Conservation (phyloP, 169 alveolate genomes). For the Theileria sp. region DNA sequence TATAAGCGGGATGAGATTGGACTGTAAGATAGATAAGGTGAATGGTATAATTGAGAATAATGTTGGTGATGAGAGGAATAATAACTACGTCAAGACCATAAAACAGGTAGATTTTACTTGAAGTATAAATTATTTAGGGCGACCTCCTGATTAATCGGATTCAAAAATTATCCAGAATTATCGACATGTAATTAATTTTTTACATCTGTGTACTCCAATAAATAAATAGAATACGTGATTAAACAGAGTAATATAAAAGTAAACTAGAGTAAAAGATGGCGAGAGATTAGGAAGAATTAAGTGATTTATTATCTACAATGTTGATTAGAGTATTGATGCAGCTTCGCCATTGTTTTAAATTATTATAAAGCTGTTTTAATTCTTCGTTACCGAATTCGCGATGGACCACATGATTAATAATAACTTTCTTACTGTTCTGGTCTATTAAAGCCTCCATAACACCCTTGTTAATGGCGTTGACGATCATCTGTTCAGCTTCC, state of each 20-base stretch:
- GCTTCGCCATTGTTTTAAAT: conserved; percentile 56
- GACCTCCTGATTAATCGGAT: conserved; percentile 89
- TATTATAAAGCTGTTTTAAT: conserved; percentile 53
- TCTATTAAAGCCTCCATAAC: conserved; percentile 71
- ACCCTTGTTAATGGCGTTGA: conserved; percentile 73
- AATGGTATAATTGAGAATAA: conserved; percentile 90
- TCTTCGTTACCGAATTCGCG: conserved; percentile 66
- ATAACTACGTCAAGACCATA: conserved; percentile 80
- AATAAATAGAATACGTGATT: too few relatives aligned
- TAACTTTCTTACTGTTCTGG: conserved; percentile 66
- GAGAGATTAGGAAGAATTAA: background rate
- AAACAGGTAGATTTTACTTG: conserved; percentile 71
- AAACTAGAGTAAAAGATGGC: too few relatives aligned
- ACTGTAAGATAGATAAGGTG: conserved; percentile 93
- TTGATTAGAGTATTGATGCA: conserved; percentile 38
- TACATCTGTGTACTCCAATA: background rate
- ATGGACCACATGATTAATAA: conserved; percentile 63
- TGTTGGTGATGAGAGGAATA: conserved; percentile 86
- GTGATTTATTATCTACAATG: conserved; percentile 14
- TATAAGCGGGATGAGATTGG: conserved; percentile 88
- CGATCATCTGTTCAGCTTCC: conserved; percentile 68
- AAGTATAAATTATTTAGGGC: conserved; percentile 55
- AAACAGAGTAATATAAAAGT: too few relatives aligned
- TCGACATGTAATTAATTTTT: conserved; percentile 81
- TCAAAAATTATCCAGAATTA: conserved; percentile 89